Evolutionary conservation across 768 basidiomycete species (phyloP).

Genomic region (Russula foetens): DNA sequence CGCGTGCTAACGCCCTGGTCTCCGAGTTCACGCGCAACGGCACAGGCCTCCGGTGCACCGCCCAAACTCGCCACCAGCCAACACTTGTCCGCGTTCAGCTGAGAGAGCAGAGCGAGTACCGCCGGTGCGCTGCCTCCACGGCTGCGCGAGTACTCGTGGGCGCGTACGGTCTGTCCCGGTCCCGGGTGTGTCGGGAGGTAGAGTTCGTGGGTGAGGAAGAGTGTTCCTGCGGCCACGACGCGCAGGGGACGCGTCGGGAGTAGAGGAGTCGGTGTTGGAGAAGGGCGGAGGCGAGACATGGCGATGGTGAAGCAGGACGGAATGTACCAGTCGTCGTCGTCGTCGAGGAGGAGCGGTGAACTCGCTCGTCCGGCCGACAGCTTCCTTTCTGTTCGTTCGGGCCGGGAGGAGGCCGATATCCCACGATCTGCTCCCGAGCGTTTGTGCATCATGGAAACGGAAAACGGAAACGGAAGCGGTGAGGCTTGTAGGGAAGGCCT

Average conservation of each 20-base stretch:
- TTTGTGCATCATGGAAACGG: too few relatives aligned
- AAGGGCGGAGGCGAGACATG: conserved; percentile 26
- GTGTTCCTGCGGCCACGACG: conserved; percentile 70
- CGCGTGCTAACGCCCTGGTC: conserved; percentile 58
- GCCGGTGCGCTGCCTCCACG: conserved; percentile 71
- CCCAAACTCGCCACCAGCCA: conserved; percentile 69
- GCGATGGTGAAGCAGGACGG: neutral
- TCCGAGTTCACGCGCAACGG: conserved; percentile 57
- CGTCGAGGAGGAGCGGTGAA: neutral
- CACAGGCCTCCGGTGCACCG: conserved; percentile 59
- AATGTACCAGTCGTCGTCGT: neutral
- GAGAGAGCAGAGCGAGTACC: conserved; percentile 61
- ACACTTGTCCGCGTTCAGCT: conserved; percentile 58
- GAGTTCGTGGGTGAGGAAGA: conserved; percentile 72
- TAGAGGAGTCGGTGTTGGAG: conserved; percentile 10
- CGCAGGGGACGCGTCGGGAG: conserved; percentile 39
- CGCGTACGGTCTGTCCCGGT: conserved; percentile 52
- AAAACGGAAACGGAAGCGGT: too few relatives aligned
- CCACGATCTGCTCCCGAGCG: too few relatives aligned
- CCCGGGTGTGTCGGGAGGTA: conserved; percentile 50
- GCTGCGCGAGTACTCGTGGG: conserved; percentile 57
- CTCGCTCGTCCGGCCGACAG: neutral
- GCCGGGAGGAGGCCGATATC: too few relatives aligned
- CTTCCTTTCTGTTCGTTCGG: neutral
- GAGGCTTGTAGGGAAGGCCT: too few relatives aligned